Conservation (phyloP, 495 filamentous ascomycete genomes). For the Terfezia boudieri region DNA sequence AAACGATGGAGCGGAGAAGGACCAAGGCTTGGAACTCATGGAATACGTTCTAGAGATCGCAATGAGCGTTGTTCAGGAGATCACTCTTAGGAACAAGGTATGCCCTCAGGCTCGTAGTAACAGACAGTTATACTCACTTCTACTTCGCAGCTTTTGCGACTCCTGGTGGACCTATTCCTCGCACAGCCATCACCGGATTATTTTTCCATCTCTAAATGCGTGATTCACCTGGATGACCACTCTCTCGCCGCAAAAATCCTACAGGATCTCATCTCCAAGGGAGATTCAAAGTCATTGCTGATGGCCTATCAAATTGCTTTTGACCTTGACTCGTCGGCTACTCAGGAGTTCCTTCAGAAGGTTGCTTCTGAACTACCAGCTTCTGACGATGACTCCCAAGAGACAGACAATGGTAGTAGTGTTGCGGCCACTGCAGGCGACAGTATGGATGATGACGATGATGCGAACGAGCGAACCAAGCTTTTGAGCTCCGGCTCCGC, state of each 20-base stretch:
- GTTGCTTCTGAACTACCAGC: slow-evolving; percentile 42
- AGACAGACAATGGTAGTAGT: slow-evolving; percentile 20
- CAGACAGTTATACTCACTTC: not conserved
- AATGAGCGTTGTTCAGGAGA: slow-evolving; percentile 94
- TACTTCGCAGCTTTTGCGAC: slow-evolving; percentile 6
- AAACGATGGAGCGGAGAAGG: slow-evolving; percentile 25
- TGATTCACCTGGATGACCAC: slow-evolving; percentile 86
- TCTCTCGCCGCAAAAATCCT: slow-evolving; percentile 79
- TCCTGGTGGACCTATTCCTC: slow-evolving; percentile 10
- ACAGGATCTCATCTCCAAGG: slow-evolving; percentile 55
- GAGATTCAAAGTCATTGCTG: slow-evolving; percentile 50
- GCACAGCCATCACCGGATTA: slow-evolving; percentile 60
- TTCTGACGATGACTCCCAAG: slow-evolving; percentile 28
- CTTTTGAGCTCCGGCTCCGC: slow-evolving; percentile 10
- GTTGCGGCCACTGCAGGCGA: slow-evolving; percentile 19
- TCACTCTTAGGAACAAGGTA: slow-evolving; percentile 59
- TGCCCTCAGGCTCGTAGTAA: slow-evolving; percentile 4
- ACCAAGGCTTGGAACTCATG: slow-evolving; percentile 73
- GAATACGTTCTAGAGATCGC: slow-evolving; percentile 91
- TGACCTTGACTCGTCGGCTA: slow-evolving; percentile 93
- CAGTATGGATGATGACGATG: slow-evolving; percentile 19
- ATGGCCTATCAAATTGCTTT: slow-evolving; percentile 96
- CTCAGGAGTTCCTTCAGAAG: slow-evolving; percentile 84
- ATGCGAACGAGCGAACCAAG: slow-evolving; percentile 14
- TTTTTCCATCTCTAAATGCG: slow-evolving; percentile 94